A percentile compares a stretch with the other conserved stretches of the same genome.
Conservation (phyloP, 2,329 filamentous ascomycete genomes). For the Apiospora aurea region DNA sequence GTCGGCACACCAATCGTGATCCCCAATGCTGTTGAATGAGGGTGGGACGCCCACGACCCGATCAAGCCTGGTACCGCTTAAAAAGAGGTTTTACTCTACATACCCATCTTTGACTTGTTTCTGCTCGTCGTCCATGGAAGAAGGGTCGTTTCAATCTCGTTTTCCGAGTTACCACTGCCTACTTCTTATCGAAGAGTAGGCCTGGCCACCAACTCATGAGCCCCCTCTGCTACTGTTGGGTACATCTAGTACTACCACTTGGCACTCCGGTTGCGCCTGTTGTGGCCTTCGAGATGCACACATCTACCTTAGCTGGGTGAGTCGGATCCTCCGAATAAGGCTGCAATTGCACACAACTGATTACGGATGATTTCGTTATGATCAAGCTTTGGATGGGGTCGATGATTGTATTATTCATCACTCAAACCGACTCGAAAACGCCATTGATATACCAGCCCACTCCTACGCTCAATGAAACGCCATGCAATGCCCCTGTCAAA, state of each 20-base stretch:
- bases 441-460: constrained; percentile 26
- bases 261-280: neutral
- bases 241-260: neutral
- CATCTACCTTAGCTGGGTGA: neutral
- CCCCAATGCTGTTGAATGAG: neutral
- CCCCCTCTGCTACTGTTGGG: neutral
- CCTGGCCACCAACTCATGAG: neutral
- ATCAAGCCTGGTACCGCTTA: neutral
- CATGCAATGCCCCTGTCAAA: constrained; percentile 26
- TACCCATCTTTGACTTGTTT: neutral
- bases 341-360: neutral
- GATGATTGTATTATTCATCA: constrained; percentile 16
- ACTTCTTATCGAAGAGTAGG: neutral
- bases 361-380: neutral
- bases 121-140: neutral
- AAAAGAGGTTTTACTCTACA: neutral
- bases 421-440: constrained; percentile 24
- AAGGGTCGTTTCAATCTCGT: too few relatives aligned
- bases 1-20: neutral
- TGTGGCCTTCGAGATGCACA: neutral
- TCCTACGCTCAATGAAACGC: constrained; percentile 25
- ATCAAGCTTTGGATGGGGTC: constrained; percentile 8
- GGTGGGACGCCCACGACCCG: neutral
- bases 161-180: neutral
- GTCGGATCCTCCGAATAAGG: neutral